Conservation (phyloP, 2,329 filamentous ascomycete species). For the Fusarium sp. region DNA sequence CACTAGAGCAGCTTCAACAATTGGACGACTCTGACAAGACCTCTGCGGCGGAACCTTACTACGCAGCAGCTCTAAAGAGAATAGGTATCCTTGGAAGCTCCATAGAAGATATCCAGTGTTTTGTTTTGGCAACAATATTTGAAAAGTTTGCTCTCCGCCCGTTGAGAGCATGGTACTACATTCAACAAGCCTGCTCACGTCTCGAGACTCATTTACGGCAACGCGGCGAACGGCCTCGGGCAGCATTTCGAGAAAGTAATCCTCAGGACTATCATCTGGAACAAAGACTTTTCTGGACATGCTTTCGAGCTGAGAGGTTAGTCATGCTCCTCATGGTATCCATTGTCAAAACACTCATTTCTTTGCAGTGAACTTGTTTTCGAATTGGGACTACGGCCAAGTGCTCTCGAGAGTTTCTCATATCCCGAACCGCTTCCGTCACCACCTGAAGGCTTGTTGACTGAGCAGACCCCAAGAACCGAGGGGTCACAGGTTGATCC, state of each 20-base stretch:
- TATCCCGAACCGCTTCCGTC: constrained; percentile 42
- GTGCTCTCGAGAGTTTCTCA: constrained; percentile 32
- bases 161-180: constrained; percentile 42
- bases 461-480: neutral
- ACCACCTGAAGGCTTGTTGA: constrained; percentile 19
- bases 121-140: constrained; percentile 44
- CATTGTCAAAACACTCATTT: neutral
- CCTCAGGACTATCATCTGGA: constrained; percentile 31
- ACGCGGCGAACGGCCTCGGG: constrained; percentile 5
- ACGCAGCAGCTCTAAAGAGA: constrained; percentile 42
- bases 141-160: constrained; percentile 44
- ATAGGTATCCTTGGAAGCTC: constrained; percentile 42
- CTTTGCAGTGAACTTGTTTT: constrained; percentile 17
- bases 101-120: constrained; percentile 47
- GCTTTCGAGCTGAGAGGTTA: constrained; percentile 44
- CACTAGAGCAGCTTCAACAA: constrained; percentile 7
- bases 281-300: constrained; percentile 46
- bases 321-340: neutral
- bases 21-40: neutral
- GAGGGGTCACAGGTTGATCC: neutral
- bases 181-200: constrained; percentile 40
- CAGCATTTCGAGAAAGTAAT: neutral
- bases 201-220: constrained; percentile 22
- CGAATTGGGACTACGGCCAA: constrained; percentile 24
- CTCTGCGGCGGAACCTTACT: constrained; percentile 39